Conservation (phyloP, 1,284 basidiomycete species). For the Apiotrichum gracile region DNA sequence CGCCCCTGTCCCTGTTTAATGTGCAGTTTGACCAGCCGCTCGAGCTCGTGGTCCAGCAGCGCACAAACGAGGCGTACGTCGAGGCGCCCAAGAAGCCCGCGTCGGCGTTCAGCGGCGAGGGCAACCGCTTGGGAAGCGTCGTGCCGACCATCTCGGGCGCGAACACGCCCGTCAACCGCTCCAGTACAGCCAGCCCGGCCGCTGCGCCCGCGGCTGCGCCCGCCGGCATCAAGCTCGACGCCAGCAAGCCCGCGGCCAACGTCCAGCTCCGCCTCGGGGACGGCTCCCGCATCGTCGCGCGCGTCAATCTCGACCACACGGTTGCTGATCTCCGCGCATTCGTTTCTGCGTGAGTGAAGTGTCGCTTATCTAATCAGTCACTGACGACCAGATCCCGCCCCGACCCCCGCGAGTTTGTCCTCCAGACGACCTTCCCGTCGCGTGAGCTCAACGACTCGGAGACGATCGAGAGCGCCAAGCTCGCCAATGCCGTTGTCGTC, state of each 20-base stretch:
- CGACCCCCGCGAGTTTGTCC: constrained; percentile 67
- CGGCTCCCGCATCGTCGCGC: constrained; percentile 79
- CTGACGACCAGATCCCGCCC: constrained; percentile 60
- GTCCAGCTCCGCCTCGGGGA: constrained; percentile 88
- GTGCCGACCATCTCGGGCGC: constrained; percentile 45
- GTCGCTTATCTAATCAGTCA: background rate
- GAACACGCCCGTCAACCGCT: background rate
- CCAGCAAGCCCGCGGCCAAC: constrained; percentile 69
- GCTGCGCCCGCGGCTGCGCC: constrained; percentile 20
- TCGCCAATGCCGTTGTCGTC: constrained; percentile 78
- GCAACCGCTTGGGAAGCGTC: constrained; percentile 74
- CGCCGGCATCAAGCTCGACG: constrained; percentile 45
- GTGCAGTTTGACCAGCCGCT: constrained; percentile 76
- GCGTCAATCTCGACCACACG: constrained; percentile 89
- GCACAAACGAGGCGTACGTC: constrained; percentile 68
- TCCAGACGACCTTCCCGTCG: constrained; percentile 80
- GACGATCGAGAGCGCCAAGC: constrained; percentile 67
- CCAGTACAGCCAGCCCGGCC: constrained; percentile 32
- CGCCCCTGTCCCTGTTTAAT: constrained; percentile 72
- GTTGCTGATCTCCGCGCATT: constrained; percentile 78
- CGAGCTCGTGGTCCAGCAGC: constrained; percentile 72
- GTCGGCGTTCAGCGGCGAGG: constrained; percentile 63
- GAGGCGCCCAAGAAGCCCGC: constrained; percentile 47
- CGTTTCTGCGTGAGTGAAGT: constrained; percentile 75
- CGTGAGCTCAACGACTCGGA: constrained; percentile 61